A percentile compares a stretch with the other conserved stretches of the same genome.
phyloP scores from a whole-genome alignment of 208 protist genomes.

The Crithidia sp. region DNA sequence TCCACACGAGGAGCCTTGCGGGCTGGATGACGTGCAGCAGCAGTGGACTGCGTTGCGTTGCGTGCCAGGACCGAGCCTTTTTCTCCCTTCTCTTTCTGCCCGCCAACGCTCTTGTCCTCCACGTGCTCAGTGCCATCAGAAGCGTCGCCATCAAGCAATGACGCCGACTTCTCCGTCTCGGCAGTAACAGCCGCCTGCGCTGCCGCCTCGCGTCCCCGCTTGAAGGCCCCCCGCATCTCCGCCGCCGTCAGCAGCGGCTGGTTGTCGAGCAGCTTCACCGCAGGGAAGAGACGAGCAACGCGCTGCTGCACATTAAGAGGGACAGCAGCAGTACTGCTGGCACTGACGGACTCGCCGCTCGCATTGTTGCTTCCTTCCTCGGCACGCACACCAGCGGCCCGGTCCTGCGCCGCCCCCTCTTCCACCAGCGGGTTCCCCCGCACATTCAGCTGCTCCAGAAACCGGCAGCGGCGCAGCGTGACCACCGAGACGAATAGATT shows the following conservation, averaged over 20 bases:
- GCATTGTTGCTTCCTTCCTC: not conserved
- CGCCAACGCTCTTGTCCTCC: too few relatives aligned
- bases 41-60: not conserved
- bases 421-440: slow-evolving; percentile 71
- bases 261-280: slow-evolving; percentile 53
- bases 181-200: too few relatives aligned
- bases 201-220: slow-evolving; percentile 12
- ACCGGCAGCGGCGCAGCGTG: slow-evolving; percentile 81
- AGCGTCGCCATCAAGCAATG: too few relatives aligned
- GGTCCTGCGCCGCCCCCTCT: slow-evolving; percentile 17
- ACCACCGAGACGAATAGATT: slow-evolving; percentile 55
- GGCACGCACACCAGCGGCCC: not conserved
- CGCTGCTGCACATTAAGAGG: slow-evolving; percentile 34
- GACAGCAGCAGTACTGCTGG: not conserved
- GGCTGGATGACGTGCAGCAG: not conserved
- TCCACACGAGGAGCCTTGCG: slow-evolving; percentile 21
- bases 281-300: slow-evolving; percentile 36
- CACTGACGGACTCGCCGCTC: not conserved
- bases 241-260: slow-evolving; percentile 36
- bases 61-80: not conserved
- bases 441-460: slow-evolving; percentile 68
- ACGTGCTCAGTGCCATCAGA: too few relatives aligned
- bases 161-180: too few relatives aligned
- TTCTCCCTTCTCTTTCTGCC: too few relatives aligned
- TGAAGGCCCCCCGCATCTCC: slow-evolving; percentile 22